Base-by-base conservation (phyloP, 495 filamentous ascomycete genomes). In the Cercophora samala region DNA sequence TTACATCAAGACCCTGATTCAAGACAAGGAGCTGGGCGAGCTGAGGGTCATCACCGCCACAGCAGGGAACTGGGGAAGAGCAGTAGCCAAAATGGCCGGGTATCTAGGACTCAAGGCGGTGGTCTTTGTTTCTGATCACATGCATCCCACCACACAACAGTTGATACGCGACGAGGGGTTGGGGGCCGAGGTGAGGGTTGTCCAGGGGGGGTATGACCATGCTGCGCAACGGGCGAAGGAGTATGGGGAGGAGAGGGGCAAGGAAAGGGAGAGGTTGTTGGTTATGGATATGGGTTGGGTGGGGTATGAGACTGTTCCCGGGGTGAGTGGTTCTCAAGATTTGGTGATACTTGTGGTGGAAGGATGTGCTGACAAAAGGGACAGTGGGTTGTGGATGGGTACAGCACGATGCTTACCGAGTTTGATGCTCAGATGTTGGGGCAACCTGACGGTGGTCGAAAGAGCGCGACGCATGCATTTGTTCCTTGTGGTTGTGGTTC, bases 41-140 rank as follows among this genome's bases (percentile, higher is more conserved):
- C 83, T 68, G 68, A 71, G 17, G 66, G 87, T 62, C 75, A 84
- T 72, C 76, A 89, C 51, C 2, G 85, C 86, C 17, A 89, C 90
- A 0, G 88, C 89, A 52, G 90, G 90, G 0, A 93, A 93, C 69
- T 88, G 89, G 81, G 90, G 90, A 1, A 79, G 89, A 5, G 89
- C 90, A 2, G 84, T 89, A 1, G 87, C 89, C 0, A 80, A 82
- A 4, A 89, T 91, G 85, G 88, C 83, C 0, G 67, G 70, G n/a
- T 75, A 86, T 17, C 70, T 92, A 11, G 79, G 75, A 0, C 72
- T 90, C 0, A 71, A 77, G 0, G 78, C 79, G 0, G 72, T 74
- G 24, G 82, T 92, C 19, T 88, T 84, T 64, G 88, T 90, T 4
- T 86, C 89, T 0, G 60, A 62, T 2, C 72, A 76, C 22, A 85